Conservation (phyloP, 2,329 filamentous ascomycete species). For the Diplocarpon mali region DNA sequence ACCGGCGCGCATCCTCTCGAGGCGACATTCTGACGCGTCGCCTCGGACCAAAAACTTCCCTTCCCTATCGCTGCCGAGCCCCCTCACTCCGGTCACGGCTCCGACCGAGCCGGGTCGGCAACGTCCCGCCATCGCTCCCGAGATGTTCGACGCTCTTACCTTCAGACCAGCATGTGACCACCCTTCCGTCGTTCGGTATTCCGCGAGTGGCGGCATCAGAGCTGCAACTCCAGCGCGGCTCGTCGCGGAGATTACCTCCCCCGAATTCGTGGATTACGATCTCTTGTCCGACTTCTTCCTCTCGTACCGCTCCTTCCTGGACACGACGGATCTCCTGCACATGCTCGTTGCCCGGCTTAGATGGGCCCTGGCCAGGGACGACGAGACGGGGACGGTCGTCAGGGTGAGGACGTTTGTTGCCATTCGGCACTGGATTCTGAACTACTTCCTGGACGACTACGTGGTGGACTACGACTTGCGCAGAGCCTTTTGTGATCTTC, state of each 20-base stretch:
- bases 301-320: conserved; percentile 81
- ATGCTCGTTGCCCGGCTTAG: conserved; percentile 76
- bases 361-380: conserved; percentile 72
- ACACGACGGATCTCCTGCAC: conserved; percentile 62
- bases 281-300: conserved; percentile 96
- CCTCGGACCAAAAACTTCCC: conserved; percentile 20
- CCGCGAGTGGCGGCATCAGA: conserved; percentile 61
- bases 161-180: conserved; percentile 72
- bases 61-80: conserved; percentile 7
- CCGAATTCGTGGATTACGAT: conserved; percentile 92
- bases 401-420: conserved; percentile 92
- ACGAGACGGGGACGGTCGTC: conserved; percentile 87
- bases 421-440: conserved; percentile 91
- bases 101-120: conserved; percentile 14
- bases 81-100: conserved; percentile 7
- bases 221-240: conserved; percentile 86
- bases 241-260: conserved; percentile 92
- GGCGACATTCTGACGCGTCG: conserved; percentile 26
- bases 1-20: conserved; percentile 19
- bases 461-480: conserved; percentile 65
- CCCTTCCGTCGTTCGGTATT: conserved; percentile 71
- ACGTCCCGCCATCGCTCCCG: conserved; percentile 46
- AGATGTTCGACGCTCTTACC: conserved; percentile 73
- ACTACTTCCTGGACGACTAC: conserved; percentile 96
- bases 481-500: conserved; percentile 64